Evolutionary conservation across 1,284 basidiomycete species (phyloP).

Genomic region (Microbotryum violaceum): DNA sequence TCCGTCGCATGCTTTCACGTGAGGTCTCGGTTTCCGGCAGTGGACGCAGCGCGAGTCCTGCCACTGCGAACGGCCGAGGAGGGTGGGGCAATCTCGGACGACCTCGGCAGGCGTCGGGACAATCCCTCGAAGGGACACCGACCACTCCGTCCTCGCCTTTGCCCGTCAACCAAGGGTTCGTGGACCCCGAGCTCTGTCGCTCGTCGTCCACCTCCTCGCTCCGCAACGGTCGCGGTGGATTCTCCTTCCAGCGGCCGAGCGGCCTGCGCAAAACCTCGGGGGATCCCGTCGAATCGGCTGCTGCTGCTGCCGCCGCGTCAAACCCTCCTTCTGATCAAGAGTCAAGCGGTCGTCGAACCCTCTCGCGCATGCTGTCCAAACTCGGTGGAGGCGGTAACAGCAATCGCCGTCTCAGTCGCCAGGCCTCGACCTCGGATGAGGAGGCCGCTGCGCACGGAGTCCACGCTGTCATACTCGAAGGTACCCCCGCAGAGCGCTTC

Average conservation of each 20-base stretch:
- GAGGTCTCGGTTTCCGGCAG: neutral
- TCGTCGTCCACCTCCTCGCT: no score
- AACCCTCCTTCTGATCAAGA: neutral
- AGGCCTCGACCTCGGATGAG: neutral
- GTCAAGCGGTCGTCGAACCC: slow-evolving; percentile 2
- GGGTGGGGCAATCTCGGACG: slow-evolving; percentile 5
- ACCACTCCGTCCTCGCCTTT: neutral
- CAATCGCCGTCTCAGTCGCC: neutral
- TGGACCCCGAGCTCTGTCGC: no score
- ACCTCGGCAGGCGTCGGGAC: slow-evolving; percentile 9
- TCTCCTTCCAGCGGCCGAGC: no score
- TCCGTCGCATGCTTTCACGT: slow-evolving; percentile 24
- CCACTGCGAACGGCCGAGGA: slow-evolving; percentile 4
- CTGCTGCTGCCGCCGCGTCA: no score
- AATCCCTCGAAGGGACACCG: slow-evolving; percentile 8
- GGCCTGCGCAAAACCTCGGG: no score
- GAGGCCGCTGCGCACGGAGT: neutral
- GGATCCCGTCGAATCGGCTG: no score
- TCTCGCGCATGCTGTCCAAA: slow-evolving; percentile 23
- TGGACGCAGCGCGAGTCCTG: slow-evolving; percentile 7
- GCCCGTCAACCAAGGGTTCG: slow-evolving; percentile 6
- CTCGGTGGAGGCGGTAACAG: slow-evolving; percentile 10
- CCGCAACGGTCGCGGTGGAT: no score
- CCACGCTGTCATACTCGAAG: slow-evolving; percentile 1
- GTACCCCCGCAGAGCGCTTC: slow-evolving; percentile 12